Percentiles rank a stretch among this genome's conserved stretches.
Conservation (phyloP, 129 eudicot genomes). For the Glebionis coronaria region DNA sequence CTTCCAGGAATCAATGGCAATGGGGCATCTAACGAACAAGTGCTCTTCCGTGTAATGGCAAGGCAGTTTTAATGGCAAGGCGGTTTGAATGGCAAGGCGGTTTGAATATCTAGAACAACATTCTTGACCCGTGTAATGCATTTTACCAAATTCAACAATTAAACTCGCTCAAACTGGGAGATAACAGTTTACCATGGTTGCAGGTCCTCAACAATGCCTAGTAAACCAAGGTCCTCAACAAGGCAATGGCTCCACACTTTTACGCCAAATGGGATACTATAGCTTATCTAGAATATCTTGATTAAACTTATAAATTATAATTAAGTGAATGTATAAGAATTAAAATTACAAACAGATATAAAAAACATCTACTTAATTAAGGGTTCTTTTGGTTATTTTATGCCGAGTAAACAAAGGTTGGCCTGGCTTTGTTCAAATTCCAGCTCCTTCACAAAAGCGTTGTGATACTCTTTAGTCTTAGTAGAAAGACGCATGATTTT, state of each 20-base stretch:
- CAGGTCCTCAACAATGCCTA: no score
- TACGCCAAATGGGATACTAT: no score
- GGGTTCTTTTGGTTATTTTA: not conserved
- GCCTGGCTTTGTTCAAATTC: not conserved
- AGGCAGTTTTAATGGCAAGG: no score
- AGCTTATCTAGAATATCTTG: not conserved
- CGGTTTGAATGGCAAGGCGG: no score
- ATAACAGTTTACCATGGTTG: not conserved
- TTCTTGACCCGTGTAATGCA: not conserved
- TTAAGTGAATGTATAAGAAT: no score
- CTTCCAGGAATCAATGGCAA: no score
- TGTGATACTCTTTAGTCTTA: conserved; percentile 1
- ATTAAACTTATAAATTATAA: not conserved
- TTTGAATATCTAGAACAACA: not conserved
- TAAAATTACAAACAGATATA: not conserved
- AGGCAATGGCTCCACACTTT: no score
- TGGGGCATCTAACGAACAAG: no score
- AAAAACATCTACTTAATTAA: not conserved
- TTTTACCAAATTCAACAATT: not conserved
- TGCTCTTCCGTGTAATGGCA: no score
- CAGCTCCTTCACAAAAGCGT: not conserved
- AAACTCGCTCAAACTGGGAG: not conserved
- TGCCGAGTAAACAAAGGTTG: not conserved
- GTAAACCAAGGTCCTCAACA: no score
- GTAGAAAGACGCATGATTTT: conserved; percentile 27